A percentile compares a stretch with the other conserved stretches of the same genome.
These are phyloP conservation scores for Ascochyta fabae DNA, from an alignment of 2,329 filamentous ascomycete genomes.

Conservation along the genomic window DNA sequence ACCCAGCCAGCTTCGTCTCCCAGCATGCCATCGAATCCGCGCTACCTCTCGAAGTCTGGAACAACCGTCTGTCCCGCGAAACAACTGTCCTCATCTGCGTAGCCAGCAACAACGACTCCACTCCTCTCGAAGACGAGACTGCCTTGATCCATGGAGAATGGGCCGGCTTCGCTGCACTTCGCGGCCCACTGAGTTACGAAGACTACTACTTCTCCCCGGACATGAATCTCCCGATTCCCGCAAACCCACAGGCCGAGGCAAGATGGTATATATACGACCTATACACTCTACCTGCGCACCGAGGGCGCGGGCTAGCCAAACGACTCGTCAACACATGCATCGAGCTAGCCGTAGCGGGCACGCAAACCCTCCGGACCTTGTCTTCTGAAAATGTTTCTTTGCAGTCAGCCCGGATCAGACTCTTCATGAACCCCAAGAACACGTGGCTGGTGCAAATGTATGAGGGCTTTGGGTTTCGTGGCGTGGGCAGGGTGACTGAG, in stretches of 20 bases:
- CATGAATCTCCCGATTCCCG: conserved; percentile 17
- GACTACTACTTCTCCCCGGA: conserved; percentile 24
- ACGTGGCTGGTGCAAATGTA: conserved; percentile 21
- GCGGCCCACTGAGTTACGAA: conserved; percentile 21
- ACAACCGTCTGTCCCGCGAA: conserved; percentile 11
- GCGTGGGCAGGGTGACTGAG: conserved; percentile 18
- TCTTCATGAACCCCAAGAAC: conserved; percentile 21
- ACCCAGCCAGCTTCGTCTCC: conserved; percentile 22
- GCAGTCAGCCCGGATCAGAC: conserved; percentile 17
- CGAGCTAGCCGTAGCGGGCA: neutral
- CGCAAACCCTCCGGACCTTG: neutral
- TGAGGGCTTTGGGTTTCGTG: conserved; percentile 21
- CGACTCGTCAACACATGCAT: conserved; percentile 15
- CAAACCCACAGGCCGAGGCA: conserved; percentile 17
- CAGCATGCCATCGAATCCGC: conserved; percentile 20
- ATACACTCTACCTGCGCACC: conserved; percentile 22
- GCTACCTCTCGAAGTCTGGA: conserved; percentile 21
- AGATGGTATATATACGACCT: conserved; percentile 30
- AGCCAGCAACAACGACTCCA: neutral
- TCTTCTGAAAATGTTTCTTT: neutral
- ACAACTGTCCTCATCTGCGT: conserved; percentile 15
- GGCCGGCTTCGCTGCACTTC: conserved; percentile 24
- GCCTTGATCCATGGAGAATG: conserved; percentile 24
- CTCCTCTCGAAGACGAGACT: conserved; percentile 10
- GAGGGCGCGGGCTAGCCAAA: conserved; percentile 20